phyloP scores from a whole-genome alignment of 1,284 basidiomycete genomes.

The Cryptococcus wingfieldii region DNA sequence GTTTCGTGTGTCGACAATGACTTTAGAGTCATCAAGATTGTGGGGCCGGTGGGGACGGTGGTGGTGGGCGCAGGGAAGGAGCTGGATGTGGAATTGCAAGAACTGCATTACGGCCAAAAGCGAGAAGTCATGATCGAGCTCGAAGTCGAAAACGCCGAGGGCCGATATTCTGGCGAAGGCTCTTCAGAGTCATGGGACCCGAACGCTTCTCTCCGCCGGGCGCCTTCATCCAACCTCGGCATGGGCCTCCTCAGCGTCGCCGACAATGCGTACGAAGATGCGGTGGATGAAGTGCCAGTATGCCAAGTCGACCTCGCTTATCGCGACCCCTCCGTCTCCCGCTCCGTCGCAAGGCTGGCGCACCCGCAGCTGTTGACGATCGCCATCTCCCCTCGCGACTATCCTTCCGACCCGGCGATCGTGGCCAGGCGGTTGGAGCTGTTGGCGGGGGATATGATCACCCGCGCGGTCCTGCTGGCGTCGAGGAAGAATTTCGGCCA shows the following conservation, averaged over 20 bases:
- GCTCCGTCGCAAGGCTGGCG: slow-evolving; percentile 75
- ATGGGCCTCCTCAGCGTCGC: slow-evolving; percentile 82
- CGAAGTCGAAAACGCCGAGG: slow-evolving; percentile 59
- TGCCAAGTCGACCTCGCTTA: slow-evolving; percentile 88
- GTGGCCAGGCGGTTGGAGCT: slow-evolving; percentile 90
- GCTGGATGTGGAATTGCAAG: slow-evolving; percentile 91
- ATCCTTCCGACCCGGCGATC: slow-evolving; percentile 71
- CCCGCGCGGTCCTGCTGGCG: slow-evolving; percentile 80
- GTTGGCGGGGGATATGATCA: slow-evolving; percentile 89
- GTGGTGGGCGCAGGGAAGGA: slow-evolving; percentile 85
- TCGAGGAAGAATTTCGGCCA: slow-evolving; percentile 79
- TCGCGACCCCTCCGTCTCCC: slow-evolving; percentile 76
- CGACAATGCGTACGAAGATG: slow-evolving; percentile 76
- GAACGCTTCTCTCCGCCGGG: slow-evolving; percentile 5
- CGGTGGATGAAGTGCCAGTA: slow-evolving; percentile 88
- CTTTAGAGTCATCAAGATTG: slow-evolving; percentile 83
- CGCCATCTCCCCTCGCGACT: slow-evolving; percentile 55
- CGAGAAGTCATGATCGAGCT: slow-evolving; percentile 93
- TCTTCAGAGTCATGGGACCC: slow-evolving; percentile 12
- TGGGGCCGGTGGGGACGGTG: slow-evolving; percentile 69
- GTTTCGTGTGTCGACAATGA: slow-evolving; percentile 59
- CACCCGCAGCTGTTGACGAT: slow-evolving; percentile 85
- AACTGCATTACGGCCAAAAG: slow-evolving; percentile 82
- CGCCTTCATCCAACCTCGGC: slow-evolving; percentile 9
- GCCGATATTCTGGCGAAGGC: slow-evolving; percentile 13